These are phyloP conservation scores for Ceratorhiza oryzae-sativae DNA, from an alignment of 1,284 basidiomycete genomes.

Conservation along the genomic window DNA sequence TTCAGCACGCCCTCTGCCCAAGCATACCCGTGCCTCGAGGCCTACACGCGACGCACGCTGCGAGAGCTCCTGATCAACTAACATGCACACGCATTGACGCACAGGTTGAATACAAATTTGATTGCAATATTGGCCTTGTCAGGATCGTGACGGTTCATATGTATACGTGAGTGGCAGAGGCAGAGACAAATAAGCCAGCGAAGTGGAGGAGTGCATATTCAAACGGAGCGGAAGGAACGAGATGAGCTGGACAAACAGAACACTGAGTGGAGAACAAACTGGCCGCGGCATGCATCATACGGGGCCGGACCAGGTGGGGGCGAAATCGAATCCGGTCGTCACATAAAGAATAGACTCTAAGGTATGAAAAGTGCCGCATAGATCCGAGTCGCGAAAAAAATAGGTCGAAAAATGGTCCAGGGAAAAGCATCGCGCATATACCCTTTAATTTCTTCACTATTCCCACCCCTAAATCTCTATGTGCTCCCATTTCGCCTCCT, in stretches of 20 bases:
- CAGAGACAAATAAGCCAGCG: neutral
- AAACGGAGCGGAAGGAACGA: neutral
- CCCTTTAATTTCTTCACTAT: neutral
- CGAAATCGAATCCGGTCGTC: neutral
- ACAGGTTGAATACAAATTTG: slow-evolving; percentile 28
- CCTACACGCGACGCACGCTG: neutral
- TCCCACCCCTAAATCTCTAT: neutral
- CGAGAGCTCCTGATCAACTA: neutral
- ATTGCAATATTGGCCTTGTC: slow-evolving; percentile 5
- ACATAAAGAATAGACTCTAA: slow-evolving; percentile 26
- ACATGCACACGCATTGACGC: neutral
- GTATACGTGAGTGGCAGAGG: neutral
- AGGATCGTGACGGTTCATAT: neutral
- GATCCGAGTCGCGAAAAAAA: slow-evolving; percentile 14
- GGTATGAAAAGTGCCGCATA: slow-evolving; percentile 15
- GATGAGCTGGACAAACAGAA: neutral
- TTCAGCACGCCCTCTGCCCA: slow-evolving; percentile 18
- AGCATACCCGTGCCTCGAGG: slow-evolving; percentile 1
- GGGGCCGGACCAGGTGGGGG: neutral
- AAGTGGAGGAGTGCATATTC: neutral
- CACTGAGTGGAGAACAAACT: slow-evolving; percentile 1
- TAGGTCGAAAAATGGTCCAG: neutral
- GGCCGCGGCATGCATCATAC: neutral
- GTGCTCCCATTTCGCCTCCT: slow-evolving; percentile 32
- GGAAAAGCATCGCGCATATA: slow-evolving; percentile 16